Base-by-base conservation (phyloP, 108 stramenopile genomes). In the Cyclotella cryptica region DNA sequence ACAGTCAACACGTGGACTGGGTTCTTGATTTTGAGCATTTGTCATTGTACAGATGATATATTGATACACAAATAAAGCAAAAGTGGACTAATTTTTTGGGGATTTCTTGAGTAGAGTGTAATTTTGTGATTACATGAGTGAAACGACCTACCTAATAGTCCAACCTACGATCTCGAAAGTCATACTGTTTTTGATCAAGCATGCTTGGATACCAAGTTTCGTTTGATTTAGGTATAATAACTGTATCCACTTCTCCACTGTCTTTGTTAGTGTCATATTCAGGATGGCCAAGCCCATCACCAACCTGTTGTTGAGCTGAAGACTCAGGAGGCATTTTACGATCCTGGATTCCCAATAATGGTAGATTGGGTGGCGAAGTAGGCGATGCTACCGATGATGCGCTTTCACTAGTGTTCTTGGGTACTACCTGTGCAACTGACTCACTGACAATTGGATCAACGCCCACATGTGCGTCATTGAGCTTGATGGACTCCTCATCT, bases 101-200 rank as follows among this genome's bases (percentile, higher is more conserved):
- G 4, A 35, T 35, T 35, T 35, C 35, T 35, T 35, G 35, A 2
- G 6, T 35, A 35, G 6, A 35, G 35, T 35, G 2, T 5, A 5
- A 35, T 35, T 35, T 35, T 35, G 35, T 35, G 35, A 35, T 35
- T 35, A 35, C 35, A 6, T 35, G 35, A 35, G 35, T 35, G 35
- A 35, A 35, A 35, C 6, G 35, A 35, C 35, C 35, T 6, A 35
- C 35, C 68, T 61, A 76, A 72, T 82, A 82, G 46, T 75, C 75
- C 30, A 82, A 63, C 47, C 81, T 71, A 12, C 81, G 45, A 62
- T 82, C 81, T 18, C 71, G 69, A 61, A 82, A 82, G 53, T 82
- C 75, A 57, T 82, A 82, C 0, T 71, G 55, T 42, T 76, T 65
- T 22, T 51, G 43, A 55, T 76, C 74, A 52, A 72, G 47, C 74